Evolutionary conservation across 1,284 basidiomycete species (phyloP).

Genomic region (Leccinum griseonigrum): DNA sequence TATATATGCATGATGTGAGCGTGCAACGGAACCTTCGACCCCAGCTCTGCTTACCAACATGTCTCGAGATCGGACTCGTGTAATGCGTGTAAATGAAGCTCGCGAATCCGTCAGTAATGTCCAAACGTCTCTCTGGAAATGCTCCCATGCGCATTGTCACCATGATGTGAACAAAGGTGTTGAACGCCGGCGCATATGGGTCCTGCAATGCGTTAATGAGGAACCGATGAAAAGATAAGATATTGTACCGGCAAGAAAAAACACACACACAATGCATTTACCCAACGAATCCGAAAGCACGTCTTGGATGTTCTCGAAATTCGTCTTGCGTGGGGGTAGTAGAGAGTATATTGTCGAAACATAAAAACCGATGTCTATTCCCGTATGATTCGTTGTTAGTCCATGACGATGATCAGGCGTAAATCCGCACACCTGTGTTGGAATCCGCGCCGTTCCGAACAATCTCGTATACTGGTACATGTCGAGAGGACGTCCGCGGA

Average conservation of each 20-base stretch:
- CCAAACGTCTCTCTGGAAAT: constrained; percentile 91
- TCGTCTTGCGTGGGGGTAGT: constrained; percentile 86
- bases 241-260: not conserved
- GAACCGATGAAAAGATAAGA: not conserved
- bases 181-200: constrained; percentile 82
- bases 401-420: not conserved
- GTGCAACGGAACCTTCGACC: not conserved
- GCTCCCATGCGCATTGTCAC: constrained; percentile 97
- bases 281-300: constrained; percentile 91
- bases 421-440: constrained; percentile 76
- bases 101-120: constrained; percentile 87
- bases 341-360: constrained; percentile 72
- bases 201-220: constrained; percentile 48
- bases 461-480: constrained; percentile 95
- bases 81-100: constrained; percentile 97
- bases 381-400: constrained; percentile 2
- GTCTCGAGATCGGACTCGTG: constrained; percentile 91
- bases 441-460: constrained; percentile 91
- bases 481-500: constrained; percentile 81
- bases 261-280: constrained; percentile 71
- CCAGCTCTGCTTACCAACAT: constrained; percentile 63
- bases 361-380: constrained; percentile 38
- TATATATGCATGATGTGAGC: no score
- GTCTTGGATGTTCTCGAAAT: constrained; percentile 96
- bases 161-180: constrained; percentile 98